Base-by-base conservation (phyloP, 139 green algal species). In the Chlorella vulgaris region DNA sequence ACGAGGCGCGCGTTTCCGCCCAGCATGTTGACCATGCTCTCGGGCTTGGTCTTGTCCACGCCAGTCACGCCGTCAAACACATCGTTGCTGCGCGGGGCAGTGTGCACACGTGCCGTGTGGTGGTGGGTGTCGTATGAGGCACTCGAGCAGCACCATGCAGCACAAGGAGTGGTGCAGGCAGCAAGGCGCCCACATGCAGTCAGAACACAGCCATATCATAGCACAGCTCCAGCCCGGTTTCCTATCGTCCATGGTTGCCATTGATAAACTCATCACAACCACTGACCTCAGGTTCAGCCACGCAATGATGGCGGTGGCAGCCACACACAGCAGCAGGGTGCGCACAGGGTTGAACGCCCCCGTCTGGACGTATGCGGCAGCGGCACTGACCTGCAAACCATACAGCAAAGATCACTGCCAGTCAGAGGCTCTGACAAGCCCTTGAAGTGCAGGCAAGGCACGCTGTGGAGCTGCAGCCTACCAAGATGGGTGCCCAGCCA, bases 281-380 rank as follows among this genome's bases (percentile, higher is more conserved):
- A 10, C 10, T 58, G 47, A 95, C 93, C 93, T 97, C 0, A 98
- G 86, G 75, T 99, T 99, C n/a, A 99, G 87, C 96, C 96, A 99
- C 26, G 88, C 94, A 63, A 99, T 98, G 80, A 98, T 89, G n/a
- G 85, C 58, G 31, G 95, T 86, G 26, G 90, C 86, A 0, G 89
- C 92, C 4, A 93, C 0, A 19, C 91, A 83, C 3, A 98, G 77
- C 8, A 82, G 75, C 7, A 38, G 58, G 19, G 81, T 91, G 15
- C 84, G 84, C 13, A 62, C 61, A 61, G 80, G 76, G 0, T 83
- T 36, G 5, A 92, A 35, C 0, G 67, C 40, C 4, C 93, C 93
- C 1, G 73, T 83, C 33, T 90, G 43, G 5, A 73, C 67, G 65
- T 88, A 96, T 4, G 87, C 91, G 6, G 87, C 83, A 4, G 92